These are phyloP conservation scores for Ailanthus altissimus DNA, from an alignment of 345 rosid genomes.

Conservation along the genomic window DNA sequence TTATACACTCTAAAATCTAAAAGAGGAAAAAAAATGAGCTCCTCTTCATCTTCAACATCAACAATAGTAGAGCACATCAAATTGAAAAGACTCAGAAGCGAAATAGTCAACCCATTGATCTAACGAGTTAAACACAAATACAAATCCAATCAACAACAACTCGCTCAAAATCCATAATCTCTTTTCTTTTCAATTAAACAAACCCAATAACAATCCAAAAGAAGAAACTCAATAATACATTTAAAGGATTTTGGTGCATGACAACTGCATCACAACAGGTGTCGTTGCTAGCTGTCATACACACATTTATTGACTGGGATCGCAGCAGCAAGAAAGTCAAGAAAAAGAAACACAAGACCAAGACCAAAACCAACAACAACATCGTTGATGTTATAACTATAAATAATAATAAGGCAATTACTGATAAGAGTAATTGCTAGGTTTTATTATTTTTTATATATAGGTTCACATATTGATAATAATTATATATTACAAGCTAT, in stretches of 20 bases:
- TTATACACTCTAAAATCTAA: constrained; percentile 2
- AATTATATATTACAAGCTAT: no score
- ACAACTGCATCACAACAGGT: constrained; percentile 78
- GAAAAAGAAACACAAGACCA: constrained; percentile 51
- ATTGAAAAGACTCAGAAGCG: constrained; percentile 56
- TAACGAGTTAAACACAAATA: constrained; percentile 31
- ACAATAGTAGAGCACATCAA: constrained; percentile 48
- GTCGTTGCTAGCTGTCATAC: constrained; percentile 76
- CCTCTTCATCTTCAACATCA: constrained; percentile 35
- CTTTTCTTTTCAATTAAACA: constrained; percentile 50
- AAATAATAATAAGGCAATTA: constrained; percentile 11
- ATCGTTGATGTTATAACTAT: constrained; percentile 26
- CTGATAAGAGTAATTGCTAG: constrained; percentile 3
- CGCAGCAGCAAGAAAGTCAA: constrained; percentile 46
- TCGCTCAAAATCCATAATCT: constrained; percentile 45
- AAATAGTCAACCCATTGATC: constrained; percentile 23
- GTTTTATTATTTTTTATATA: no score
- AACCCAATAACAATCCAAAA: constrained; percentile 30
- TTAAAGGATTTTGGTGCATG: constrained; percentile 73
- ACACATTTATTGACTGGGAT: constrained; percentile 83
- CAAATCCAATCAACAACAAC: constrained; percentile 43
- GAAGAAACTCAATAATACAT: constrained; percentile 51
- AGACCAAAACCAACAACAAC: constrained; percentile 21
- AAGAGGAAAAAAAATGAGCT: no score
- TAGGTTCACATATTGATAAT: no score